Evolutionary conservation across 495 filamentous ascomycete species (phyloP), one percentile per base, ranked within the genome.

Genomic region (Aspergillus kassunensis): DNA sequence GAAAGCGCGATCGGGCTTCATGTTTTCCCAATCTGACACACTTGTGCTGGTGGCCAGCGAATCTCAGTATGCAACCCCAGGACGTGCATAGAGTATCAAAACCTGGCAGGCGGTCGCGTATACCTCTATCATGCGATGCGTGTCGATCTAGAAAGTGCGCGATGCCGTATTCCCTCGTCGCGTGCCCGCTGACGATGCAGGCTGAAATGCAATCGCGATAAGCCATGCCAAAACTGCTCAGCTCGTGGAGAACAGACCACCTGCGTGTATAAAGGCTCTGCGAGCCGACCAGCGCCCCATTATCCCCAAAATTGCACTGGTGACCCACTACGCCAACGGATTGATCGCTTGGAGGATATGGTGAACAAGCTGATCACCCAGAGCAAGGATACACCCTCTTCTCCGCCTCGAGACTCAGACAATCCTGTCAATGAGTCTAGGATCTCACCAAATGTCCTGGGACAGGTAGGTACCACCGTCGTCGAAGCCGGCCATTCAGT

Each of bases 91-190:
- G 39, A 20, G 16, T 41, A 10, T 24, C 39, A 25, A 44, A 35
- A 33, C 40, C 30, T 6, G 6, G 21, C 7, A 40, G 47, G 11
- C 47, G 54, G 6, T 29, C 30, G 7, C 54, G 54, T 1, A 40
- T 56, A 25, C 54, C 54, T 6, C 29, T 56, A n/a, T 56, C 54
- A 6, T 56, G 54, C 37, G 54, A 56, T 13, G 34, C 48, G 6
- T 56, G 54, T 13, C 54, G 54, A 13, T 16, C 25, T 10, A 31
- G 54, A 36, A 56, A 56, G 54, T 56, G 11, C 16, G 35, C 29
- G 1, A 19, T 6, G 13, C 36, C 19, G 23, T 15, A 39, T 18
- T 20, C 9, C 24, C n/a, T 7, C 11, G 3, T 3, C 19, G 8
- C 13, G 18, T 13, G 5, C 20, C 10, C 21, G 19, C 27, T 51